A percentile compares a stretch with the other conserved stretches of the same genome.
Evolutionary conservation across 2,329 filamentous ascomycete genomes (phyloP).

Genomic region (Dothistroma pini): DNA sequence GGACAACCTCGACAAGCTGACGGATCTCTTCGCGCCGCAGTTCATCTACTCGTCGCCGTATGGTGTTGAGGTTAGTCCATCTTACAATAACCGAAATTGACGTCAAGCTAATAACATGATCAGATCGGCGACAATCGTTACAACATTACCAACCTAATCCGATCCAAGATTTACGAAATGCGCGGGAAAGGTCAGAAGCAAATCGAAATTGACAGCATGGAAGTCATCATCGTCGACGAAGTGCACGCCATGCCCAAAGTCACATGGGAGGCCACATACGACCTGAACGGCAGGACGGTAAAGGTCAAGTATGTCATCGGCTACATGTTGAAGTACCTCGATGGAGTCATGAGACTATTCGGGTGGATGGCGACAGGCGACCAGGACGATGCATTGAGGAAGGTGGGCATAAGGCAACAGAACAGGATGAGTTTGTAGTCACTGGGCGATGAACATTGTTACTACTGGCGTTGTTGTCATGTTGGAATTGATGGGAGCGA

Average conservation of each 20-base stretch:
- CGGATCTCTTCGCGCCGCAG: not conserved
- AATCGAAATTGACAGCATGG: constrained; percentile 1
- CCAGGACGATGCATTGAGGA: not conserved
- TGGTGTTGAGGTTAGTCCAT: not conserved
- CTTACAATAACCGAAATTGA: too few relatives aligned
- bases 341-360: not conserved
- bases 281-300: not conserved
- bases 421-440: constrained; percentile 2
- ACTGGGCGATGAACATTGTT: not conserved
- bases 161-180: not conserved
- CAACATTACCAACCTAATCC: constrained; percentile 1
- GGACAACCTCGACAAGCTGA: constrained; percentile 1
- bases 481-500: not conserved
- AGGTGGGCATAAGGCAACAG: not conserved
- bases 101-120: not conserved
- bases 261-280: constrained; percentile 1
- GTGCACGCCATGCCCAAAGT: constrained; percentile 1
- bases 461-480: not conserved
- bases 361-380: constrained; percentile 2
- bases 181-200: not conserved
- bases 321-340: not conserved
- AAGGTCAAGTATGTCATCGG: constrained; percentile 3
- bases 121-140: not conserved
- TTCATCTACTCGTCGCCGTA: constrained; percentile 2
- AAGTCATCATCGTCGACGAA: constrained; percentile 1